Base-by-base conservation (phyloP, 176 grass and related monocot genomes). In the Cenchrus americanus region DNA sequence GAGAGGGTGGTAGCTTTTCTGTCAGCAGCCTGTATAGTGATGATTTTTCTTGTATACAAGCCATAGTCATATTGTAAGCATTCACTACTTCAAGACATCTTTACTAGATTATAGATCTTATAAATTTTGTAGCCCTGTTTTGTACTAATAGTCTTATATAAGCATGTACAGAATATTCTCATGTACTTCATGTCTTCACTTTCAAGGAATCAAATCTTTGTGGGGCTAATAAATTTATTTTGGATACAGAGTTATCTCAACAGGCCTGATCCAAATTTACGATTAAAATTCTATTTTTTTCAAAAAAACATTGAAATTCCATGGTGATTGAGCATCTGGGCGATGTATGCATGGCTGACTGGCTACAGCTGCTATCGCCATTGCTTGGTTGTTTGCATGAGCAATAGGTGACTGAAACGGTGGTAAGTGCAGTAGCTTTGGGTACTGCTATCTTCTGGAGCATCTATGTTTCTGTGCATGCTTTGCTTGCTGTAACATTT, bases 21-120 rank as follows among this genome's bases (percentile, higher is more conserved):
- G 21, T 50, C 14, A 43, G 79, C 37, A 72, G 50, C n/a, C 5
- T 82, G 42, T 77, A 78, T 83, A 72, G 74, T 73, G 41, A 82
- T 78, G 22, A 42, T 73, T 68, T 57, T 60, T 10, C 40, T 82
- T 40, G 79, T 73, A 50, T 73, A 72, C 49, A 32, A 83, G 24
- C 53, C 8, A 52, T 86, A 77, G 64, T 86, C 30, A 51, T 90
- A 59, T 60, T 83, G 66, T 83, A 73, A 73, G 17, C 27, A 53
- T 53, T 62, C 4, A 63, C 18, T 68, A 44, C 34, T 19, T 84
- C 37, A 59, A 26, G 61, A 14, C 74, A 79, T 14, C 18, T 73
- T 57, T 26, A 66, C 43, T 24, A 24, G 59, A 14, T 71, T 54
- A 44, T 54, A 76, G 27, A 82, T 65, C 26, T 44, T 83, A 14